Base-by-base conservation (phyloP, 805 yeast species). In the Saccharomycopsis microspora region DNA sequence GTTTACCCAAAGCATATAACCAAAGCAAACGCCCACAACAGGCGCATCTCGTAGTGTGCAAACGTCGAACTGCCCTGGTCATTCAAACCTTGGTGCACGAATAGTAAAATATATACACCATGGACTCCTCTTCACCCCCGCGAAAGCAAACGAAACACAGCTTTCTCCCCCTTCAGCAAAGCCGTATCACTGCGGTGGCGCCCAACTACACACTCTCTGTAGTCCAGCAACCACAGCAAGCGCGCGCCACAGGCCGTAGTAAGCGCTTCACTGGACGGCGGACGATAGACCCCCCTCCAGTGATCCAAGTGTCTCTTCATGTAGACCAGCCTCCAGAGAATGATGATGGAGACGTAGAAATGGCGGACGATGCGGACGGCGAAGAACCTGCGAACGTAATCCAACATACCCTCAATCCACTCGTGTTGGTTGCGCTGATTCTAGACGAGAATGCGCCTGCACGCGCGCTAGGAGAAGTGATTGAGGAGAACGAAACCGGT, bases 271-370 rank as follows among this genome's bases (percentile, higher is more conserved):
- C 54, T 19, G 54, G 56, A 11, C 41, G 56, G 44, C 43, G 56
- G 44, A 51, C 54, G 33, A 49, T 53, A 7, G 56, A 53, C 42
- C 56, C 56, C 7, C 56, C 56, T 5, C 56, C 56, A 9, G 54
- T 53, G 7, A 51, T 53, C 40, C 54, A 53, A 37, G 52, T 53
- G 9, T 48, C 54, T 5, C 39, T 53, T 9, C 43, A 41, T 9
- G 36, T 27, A n/a, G 34, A 27, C 9, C 11, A 8, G 10, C n/a
- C 33, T 10, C n/a, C 7, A 28, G 11, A 9, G 29, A 34, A 34
- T n/a, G 36, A 34, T n/a, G 31, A 19, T n/a, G 29, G 8, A 30
- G 33, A 27, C n/a, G 36, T 9, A 34, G 36, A 34, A 34, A 39
- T 39, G 29, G 28, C 28, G 11, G 9, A n/a, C 28, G 19, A 39